A percentile compares a stretch with the other conserved stretches of the same genome.
Conservation (phyloP, 2,329 filamentous ascomycete genomes). For the Pseudocercospora vitis region DNA sequence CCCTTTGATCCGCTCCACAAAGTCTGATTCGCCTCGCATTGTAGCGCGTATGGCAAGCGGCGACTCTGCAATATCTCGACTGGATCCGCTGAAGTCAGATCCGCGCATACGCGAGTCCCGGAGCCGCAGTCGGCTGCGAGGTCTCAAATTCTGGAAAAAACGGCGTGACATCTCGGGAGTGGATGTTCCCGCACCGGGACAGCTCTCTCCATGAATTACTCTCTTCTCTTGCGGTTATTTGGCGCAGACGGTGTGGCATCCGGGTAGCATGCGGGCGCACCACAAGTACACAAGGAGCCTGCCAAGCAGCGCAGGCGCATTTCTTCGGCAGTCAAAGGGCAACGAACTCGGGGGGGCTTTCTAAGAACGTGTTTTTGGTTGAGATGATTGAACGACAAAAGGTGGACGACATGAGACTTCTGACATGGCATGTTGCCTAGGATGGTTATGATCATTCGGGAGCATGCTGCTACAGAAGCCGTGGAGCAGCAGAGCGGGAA, state of each 20-base stretch:
- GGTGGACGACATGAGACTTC: background rate
- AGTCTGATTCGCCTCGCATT: constrained; percentile 28
- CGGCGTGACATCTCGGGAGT: constrained; percentile 28
- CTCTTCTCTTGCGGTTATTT: no score
- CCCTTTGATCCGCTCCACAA: constrained; percentile 14
- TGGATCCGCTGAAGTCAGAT: constrained; percentile 21
- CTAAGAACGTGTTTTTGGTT: background rate
- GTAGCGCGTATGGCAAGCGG: constrained; percentile 31
- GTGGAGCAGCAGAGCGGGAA: background rate
- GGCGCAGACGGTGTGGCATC: no score
- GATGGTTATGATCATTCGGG: background rate
- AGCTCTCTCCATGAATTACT: constrained; percentile 16
- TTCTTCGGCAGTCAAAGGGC: constrained; percentile 4
- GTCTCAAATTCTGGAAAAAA: constrained; percentile 41
- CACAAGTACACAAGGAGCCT: constrained; percentile 5
- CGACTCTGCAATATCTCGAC: constrained; percentile 22
- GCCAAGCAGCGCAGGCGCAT: constrained; percentile 8
- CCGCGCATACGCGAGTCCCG: constrained; percentile 33
- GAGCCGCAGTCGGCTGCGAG: constrained; percentile 38
- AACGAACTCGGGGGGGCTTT: background rate
- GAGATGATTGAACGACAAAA: constrained; percentile 3
- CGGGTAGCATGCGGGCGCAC: background rate
- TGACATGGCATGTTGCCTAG: background rate
- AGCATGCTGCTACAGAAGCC: background rate
- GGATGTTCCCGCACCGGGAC: constrained; percentile 12